phyloP scores from a whole-genome alignment of 2,329 filamentous ascomycete species.

The Canariomyces notabilis region DNA sequence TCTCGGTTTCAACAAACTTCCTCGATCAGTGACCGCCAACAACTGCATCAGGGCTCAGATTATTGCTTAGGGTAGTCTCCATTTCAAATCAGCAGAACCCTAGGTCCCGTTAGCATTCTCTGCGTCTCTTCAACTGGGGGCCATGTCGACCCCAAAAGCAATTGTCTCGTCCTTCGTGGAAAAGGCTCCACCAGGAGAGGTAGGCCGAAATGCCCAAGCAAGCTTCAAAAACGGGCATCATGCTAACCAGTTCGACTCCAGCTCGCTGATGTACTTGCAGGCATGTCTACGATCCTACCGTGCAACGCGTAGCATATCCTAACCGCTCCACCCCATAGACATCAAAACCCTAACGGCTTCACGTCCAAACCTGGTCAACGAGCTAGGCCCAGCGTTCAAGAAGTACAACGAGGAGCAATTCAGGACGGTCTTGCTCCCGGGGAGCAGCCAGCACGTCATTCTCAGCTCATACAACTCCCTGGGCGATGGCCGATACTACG shows the following conservation, averaged over 20 bases:
- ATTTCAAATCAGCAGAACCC: background rate
- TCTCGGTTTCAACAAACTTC: no score
- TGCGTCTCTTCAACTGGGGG: background rate
- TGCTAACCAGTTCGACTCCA: conserved; percentile 34
- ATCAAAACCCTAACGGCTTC: conserved; percentile 80
- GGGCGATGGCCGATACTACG: conserved; percentile 79
- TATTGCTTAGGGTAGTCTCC: no score
- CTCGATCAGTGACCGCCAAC: no score
- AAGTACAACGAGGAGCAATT: conserved; percentile 98
- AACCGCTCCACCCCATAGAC: conserved; percentile 48
- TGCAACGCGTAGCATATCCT: background rate
- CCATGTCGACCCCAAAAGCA: conserved; percentile 37
- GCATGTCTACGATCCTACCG: conserved; percentile 43
- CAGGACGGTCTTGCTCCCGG: conserved; percentile 80
- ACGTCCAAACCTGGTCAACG: conserved; percentile 60
- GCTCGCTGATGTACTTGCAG: conserved; percentile 84
- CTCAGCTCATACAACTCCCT: conserved; percentile 83
- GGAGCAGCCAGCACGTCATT: conserved; percentile 75
- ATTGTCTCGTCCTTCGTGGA: conserved; percentile 83
- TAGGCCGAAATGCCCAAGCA: conserved; percentile 39
- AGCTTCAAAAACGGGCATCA: conserved; percentile 6
- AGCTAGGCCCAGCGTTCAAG: conserved; percentile 77
- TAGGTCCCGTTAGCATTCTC: background rate
- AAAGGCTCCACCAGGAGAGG: conserved; percentile 93
- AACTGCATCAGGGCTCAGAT: no score